These are phyloP conservation scores for Sporisorium iseilematis-ciliati DNA, from an alignment of 1,284 basidiomycete genomes.

Conservation along the genomic window DNA sequence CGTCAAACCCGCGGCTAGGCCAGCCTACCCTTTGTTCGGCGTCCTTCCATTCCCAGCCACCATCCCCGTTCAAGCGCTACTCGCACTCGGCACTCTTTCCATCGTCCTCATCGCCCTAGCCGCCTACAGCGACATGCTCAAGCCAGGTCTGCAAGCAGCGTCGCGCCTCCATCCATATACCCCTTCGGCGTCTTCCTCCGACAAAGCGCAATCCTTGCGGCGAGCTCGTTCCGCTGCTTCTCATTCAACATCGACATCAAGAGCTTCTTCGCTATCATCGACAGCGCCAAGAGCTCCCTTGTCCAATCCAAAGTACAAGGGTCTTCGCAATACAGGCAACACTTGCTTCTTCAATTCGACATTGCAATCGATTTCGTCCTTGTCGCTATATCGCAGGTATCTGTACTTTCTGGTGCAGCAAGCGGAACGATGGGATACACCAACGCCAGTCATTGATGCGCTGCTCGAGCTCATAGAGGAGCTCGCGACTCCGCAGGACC, in stretches of 20 bases:
- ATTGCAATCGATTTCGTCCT: conserved; percentile 60
- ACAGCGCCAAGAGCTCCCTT: conserved; percentile 7
- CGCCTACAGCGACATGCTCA: conserved; percentile 40
- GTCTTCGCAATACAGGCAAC: conserved; percentile 66
- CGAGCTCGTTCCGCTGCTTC: conserved; percentile 26
- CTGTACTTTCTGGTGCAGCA: conserved; percentile 42
- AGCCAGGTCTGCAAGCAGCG: conserved; percentile 38
- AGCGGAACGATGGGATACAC: conserved; percentile 61
- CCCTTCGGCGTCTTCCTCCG: conserved; percentile 19
- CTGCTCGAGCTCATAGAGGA: conserved; percentile 54
- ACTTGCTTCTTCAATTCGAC: conserved; percentile 69
- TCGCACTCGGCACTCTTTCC: conserved; percentile 22
- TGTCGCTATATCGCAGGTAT: conserved; percentile 41
- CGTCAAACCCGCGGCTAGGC: conserved; percentile 31
- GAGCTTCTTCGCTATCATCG: conserved; percentile 12
- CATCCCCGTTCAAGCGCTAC: conserved; percentile 23
- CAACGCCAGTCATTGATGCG: conserved; percentile 65
- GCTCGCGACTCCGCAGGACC: conserved; percentile 43
- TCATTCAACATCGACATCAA: conserved; percentile 15
- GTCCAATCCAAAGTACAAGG: conserved; percentile 43
- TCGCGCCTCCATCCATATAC: conserved; percentile 36
- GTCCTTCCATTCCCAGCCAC: conserved; percentile 25
- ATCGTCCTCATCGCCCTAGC: conserved; percentile 17
- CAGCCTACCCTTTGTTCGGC: conserved; percentile 35
- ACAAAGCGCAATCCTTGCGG: conserved; percentile 23